phyloP scores from a whole-genome alignment of 352 stramenopile species.

The Phytophthora capsici region DNA sequence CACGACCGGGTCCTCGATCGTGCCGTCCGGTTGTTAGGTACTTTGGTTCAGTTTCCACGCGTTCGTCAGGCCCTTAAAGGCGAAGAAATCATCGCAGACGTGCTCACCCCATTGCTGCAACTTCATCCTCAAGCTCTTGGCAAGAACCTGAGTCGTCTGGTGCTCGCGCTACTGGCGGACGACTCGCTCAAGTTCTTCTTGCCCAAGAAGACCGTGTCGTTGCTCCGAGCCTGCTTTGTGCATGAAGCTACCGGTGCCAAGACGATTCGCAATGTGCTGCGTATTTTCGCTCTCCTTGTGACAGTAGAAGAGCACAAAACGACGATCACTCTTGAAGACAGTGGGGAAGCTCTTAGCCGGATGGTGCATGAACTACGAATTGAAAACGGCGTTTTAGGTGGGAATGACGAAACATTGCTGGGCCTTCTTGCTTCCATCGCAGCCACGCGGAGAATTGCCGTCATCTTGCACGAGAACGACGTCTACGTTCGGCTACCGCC shows the following conservation, averaged over 20 bases:
- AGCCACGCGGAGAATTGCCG: conserved; percentile 49
- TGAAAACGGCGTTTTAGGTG: conserved; percentile 29
- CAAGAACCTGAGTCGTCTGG: conserved; percentile 71
- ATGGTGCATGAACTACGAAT: conserved; percentile 61
- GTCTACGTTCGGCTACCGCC: conserved; percentile 47
- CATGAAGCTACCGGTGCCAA: conserved; percentile 50
- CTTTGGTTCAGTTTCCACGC: conserved; percentile 58
- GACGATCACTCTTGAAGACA: conserved; percentile 75
- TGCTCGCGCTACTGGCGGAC: conserved; percentile 67
- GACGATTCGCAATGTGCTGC: conserved; percentile 67
- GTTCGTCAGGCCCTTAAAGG: conserved; percentile 67
- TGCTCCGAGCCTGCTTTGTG: conserved; percentile 66
- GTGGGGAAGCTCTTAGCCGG: conserved; percentile 50
- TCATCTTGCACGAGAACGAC: conserved; percentile 65
- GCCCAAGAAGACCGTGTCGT: conserved; percentile 76
- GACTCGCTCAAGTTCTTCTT: conserved; percentile 86
- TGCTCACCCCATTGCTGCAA: conserved; percentile 68
- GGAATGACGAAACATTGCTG: conserved; percentile 56
- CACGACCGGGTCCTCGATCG: conserved; percentile 68
- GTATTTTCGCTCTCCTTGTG: conserved; percentile 61
- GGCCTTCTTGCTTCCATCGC: conserved; percentile 47
- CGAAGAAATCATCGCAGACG: conserved; percentile 76
- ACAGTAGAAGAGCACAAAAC: conserved; percentile 81
- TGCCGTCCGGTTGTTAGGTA: conserved; percentile 65
- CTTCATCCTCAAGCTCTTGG: conserved; percentile 53